Evolutionary conservation across 2,329 filamentous ascomycete species (phyloP).

Genomic region (Neonectria ditissima): DNA sequence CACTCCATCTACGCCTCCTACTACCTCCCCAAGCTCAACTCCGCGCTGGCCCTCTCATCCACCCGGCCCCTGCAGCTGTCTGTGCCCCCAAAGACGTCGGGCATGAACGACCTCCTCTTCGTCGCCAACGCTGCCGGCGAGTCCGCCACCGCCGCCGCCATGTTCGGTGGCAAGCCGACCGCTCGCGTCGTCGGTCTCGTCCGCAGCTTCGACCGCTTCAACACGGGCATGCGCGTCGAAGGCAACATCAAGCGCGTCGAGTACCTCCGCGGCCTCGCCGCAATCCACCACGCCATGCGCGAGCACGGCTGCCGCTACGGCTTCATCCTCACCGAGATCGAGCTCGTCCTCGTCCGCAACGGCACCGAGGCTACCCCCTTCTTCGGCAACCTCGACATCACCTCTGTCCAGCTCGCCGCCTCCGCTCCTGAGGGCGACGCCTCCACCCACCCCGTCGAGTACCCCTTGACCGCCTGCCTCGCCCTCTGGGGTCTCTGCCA

Average conservation of each 20-base stretch:
- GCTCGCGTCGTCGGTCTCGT: slow-evolving; percentile 83
- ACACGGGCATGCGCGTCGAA: slow-evolving; percentile 91
- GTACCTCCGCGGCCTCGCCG: slow-evolving; percentile 87
- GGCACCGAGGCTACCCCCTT: slow-evolving; percentile 78
- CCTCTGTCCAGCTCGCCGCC: slow-evolving; percentile 68
- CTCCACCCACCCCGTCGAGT: slow-evolving; percentile 50
- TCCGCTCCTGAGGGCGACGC: slow-evolving; percentile 46
- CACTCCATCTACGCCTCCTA: slow-evolving; percentile 80
- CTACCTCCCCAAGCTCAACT: slow-evolving; percentile 89
- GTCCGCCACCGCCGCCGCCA: slow-evolving; percentile 65
- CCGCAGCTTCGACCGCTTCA: slow-evolving; percentile 93
- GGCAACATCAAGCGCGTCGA: slow-evolving; percentile 86
- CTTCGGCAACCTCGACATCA: slow-evolving; percentile 89
- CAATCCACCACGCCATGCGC: slow-evolving; percentile 91
- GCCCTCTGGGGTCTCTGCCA: slow-evolving; percentile 84
- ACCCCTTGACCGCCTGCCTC: slow-evolving; percentile 75
- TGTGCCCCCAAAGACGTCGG: slow-evolving; percentile 52
- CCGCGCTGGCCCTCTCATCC: slow-evolving; percentile 81
- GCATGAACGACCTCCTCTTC: slow-evolving; percentile 69
- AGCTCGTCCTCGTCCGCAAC: slow-evolving; percentile 89
- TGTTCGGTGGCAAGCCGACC: slow-evolving; percentile 61
- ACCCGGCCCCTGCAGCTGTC: slow-evolving; percentile 70
- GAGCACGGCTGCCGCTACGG: slow-evolving; percentile 94
- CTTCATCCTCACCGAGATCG: slow-evolving; percentile 96
- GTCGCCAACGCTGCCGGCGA: slow-evolving; percentile 72